Evolutionary conservation across 768 basidiomycete genomes (phyloP).

Genomic region (Leccinum broughii): DNA sequence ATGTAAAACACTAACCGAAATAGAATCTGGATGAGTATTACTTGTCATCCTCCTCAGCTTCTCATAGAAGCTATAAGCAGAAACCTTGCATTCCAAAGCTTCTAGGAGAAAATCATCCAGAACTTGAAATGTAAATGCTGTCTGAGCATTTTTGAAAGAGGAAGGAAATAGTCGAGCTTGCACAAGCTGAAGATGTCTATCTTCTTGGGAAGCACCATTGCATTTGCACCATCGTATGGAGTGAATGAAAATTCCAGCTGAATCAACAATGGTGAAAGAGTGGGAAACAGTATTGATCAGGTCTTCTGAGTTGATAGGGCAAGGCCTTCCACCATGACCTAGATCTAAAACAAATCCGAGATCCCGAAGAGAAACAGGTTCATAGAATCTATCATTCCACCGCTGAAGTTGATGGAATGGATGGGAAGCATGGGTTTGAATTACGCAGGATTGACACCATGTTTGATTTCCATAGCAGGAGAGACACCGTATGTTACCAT

Average conservation of each 20-base stretch:
- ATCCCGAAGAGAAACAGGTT: background rate
- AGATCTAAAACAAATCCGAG: background rate
- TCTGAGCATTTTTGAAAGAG: constrained; percentile 9
- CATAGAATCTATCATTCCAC: background rate
- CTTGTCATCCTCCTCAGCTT: background rate
- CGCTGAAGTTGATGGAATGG: background rate
- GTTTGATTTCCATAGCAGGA: background rate
- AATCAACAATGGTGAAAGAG: background rate
- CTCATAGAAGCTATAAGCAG: background rate
- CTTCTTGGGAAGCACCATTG: background rate
- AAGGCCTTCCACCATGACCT: background rate
- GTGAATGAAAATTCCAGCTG: background rate
- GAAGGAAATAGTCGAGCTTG: constrained; percentile 7
- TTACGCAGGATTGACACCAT: background rate
- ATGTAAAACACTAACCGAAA: background rate
- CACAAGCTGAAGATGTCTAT: background rate
- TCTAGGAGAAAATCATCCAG: constrained; percentile 18
- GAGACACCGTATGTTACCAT: background rate
- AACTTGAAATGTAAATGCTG: constrained; percentile 24
- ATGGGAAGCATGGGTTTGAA: background rate
- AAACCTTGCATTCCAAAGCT: background rate
- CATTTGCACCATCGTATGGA: background rate
- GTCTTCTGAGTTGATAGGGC: background rate
- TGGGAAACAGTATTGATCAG: too few relatives aligned
- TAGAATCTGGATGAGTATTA: background rate